Evolutionary conservation across 768 basidiomycete species (phyloP), one percentile per base, ranked within the genome.

Genomic region (Dictyophora rubrovolvata): DNA sequence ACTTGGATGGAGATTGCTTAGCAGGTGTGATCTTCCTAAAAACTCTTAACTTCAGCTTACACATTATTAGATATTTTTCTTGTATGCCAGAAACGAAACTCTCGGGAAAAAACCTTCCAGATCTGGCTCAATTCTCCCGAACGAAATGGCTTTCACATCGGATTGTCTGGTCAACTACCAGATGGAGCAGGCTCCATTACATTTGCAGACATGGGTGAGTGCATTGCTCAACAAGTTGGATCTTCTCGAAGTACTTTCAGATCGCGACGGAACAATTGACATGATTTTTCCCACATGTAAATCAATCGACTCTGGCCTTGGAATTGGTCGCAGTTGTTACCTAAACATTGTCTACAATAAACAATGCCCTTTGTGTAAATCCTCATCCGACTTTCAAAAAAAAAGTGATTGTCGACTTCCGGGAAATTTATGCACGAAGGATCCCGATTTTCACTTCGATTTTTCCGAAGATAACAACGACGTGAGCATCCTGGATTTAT

Each of bases 201-300:
- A 0, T 98, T 99, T 64, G 93, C 88, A 46, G 95, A 99, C 63
- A 80, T 98, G 63, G 89, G 93, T 91, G 50, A 52, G 57, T 12
- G 17, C 36, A 42, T 48, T 42, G 33, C 5, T n/a, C 52, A 17
- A 54, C 55, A 20, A 7, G 56, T 46, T 2, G 12, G 18, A 3
- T 59, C 28, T 62, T 56, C 42, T 53, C 60, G 47, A 61, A 18
- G 42, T 51, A 28, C 8, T 11, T 18, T 8, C 56, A 72, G 94
- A 98, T 66, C 84, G 96, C 7, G 96, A 98, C 65, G 96, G 96
- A 0, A 94, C 95, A 0, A 88, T 98, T 34, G 96, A 98, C 69
- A 84, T 98, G 79, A 77, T 99, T 49, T 92, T 97, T 67, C 80
- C 90, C 0, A 88, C 88, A 0, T 99, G 96, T 68, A 71, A 75